phyloP scores from a whole-genome alignment of 2,329 filamentous ascomycete genomes.

The Ustilaginoidea virens region DNA sequence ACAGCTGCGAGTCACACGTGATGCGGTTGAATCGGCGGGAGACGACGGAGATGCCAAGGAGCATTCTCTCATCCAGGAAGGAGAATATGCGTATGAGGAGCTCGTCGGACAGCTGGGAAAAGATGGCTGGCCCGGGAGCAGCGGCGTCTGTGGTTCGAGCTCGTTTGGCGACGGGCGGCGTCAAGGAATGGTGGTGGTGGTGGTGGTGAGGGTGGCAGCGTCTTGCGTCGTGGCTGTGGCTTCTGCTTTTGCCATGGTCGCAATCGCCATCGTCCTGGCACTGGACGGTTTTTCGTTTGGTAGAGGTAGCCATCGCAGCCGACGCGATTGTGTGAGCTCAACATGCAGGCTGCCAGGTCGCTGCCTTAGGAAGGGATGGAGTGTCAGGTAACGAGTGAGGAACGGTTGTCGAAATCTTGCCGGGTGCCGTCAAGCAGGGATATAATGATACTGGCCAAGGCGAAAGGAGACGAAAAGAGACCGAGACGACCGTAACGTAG shows the following conservation, averaged over 20 bases:
- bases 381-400: too few relatives aligned
- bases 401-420: too few relatives aligned
- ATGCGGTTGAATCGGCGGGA: constrained; percentile 62
- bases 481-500: too few relatives aligned
- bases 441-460: too few relatives aligned
- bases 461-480: too few relatives aligned
- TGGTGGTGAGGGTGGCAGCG: too few relatives aligned
- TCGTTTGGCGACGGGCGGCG: not conserved
- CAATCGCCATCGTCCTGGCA: constrained; percentile 3
- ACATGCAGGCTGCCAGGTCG: too few relatives aligned
- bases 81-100: constrained; percentile 72
- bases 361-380: too few relatives aligned
- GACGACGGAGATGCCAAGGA: constrained; percentile 48
- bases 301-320: constrained; percentile 10
- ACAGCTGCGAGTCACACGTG: constrained; percentile 70
- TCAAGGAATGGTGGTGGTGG: not conserved
- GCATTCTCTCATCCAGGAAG: constrained; percentile 51
- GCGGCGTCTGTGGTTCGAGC: not conserved
- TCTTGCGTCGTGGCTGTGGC: not conserved
- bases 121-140: constrained; percentile 31
- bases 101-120: constrained; percentile 73
- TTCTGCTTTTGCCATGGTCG: not conserved
- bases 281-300: constrained; percentile 11
- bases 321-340: too few relatives aligned
- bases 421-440: too few relatives aligned